Base-by-base conservation (phyloP, 2,329 filamentous ascomycete species). In the Pestalotiopsis sp. region DNA sequence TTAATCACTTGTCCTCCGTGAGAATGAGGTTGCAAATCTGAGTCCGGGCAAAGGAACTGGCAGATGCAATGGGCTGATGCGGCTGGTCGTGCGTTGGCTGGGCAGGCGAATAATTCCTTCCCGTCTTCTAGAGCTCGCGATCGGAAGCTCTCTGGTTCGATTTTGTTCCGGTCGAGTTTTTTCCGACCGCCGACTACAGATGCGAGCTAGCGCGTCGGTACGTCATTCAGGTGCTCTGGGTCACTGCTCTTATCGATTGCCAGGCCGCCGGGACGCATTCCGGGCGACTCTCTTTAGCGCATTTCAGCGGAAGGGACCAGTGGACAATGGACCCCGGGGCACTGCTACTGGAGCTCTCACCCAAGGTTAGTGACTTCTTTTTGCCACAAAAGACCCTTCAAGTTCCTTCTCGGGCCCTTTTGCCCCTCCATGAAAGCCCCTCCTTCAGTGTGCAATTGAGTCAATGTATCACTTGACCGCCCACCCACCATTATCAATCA, bases 121-220 rank as follows among this genome's bases (percentile, higher is more conserved):
- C 57, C 14, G 20, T n/a, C 45, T 52, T 59, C 57, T 25, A 36
- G 20, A 25, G 57, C 23, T 59, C 57, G 17, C 27, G 57, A 59
- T 59, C 20, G 45, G 45, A 52, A 52, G 45, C 45, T 52, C 45
- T 9, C 45, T n/a, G 45, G 17, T 52, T 52, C 45, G 45, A 52
- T 52, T 52, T 52, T 52, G 45, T 52, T 52, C 45, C 45, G 45
- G 45, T 52, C 45, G 45, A 52, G 45, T 59, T 59, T 59, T 59
- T 36, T 59, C 57, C 57, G 57, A 36, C 57, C 57, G 57, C 57
- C 57, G 57, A 59, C 57, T 23, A 31, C 5, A 59, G 13, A 59
- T 27, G 57, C 11, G 27, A 59, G 23, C 57, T 27, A 59, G 23
- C 57, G 17, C 23, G 13, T 23, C 52, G 57, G 27, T 59, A 59